Evolutionary conservation across 2,329 filamentous ascomycete genomes (phyloP).

Genomic region (Microascus cirrosus): DNA sequence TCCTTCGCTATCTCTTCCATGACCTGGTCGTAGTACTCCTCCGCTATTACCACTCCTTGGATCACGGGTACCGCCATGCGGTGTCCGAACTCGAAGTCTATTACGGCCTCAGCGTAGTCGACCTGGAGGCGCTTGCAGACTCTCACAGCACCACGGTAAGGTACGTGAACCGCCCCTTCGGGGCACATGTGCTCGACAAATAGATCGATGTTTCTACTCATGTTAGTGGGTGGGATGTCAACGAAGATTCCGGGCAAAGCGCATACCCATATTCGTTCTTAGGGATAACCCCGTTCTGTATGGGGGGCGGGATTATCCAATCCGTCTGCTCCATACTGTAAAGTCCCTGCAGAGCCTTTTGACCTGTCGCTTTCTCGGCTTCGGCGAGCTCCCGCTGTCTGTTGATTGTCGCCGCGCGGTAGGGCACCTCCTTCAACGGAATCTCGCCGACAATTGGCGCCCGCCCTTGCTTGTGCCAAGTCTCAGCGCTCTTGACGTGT

Average conservation of each 20-base stretch:
- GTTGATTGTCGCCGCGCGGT: slow-evolving; percentile 81
- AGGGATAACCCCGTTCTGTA: slow-evolving; percentile 74
- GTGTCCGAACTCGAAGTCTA: slow-evolving; percentile 92
- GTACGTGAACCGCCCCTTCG: slow-evolving; percentile 69
- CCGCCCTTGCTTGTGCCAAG: slow-evolving; percentile 94
- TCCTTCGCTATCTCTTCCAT: slow-evolving; percentile 72
- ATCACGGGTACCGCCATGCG: slow-evolving; percentile 90
- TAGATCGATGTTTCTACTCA: slow-evolving; percentile 69
- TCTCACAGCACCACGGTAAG: slow-evolving; percentile 62
- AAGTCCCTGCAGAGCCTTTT: slow-evolving; percentile 77
- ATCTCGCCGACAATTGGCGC: slow-evolving; percentile 58
- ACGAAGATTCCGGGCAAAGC: not conserved
- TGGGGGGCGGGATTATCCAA: slow-evolving; percentile 87
- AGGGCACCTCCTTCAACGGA: slow-evolving; percentile 78
- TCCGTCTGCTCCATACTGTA: slow-evolving; percentile 81
- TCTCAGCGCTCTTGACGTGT: slow-evolving; percentile 81
- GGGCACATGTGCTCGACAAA: slow-evolving; percentile 94
- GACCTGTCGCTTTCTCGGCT: slow-evolving; percentile 64
- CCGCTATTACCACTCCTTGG: slow-evolving; percentile 77
- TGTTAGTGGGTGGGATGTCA: slow-evolving; percentile 11
- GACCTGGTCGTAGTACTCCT: slow-evolving; percentile 63
- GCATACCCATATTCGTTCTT: slow-evolving; percentile 75
- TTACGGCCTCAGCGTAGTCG: slow-evolving; percentile 88
- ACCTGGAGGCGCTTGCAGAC: slow-evolving; percentile 77
- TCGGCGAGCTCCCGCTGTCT: slow-evolving; percentile 84